Evolutionary conservation across 2,329 filamentous ascomycete species (phyloP).

Genomic region (Grosmannia penicillata): DNA sequence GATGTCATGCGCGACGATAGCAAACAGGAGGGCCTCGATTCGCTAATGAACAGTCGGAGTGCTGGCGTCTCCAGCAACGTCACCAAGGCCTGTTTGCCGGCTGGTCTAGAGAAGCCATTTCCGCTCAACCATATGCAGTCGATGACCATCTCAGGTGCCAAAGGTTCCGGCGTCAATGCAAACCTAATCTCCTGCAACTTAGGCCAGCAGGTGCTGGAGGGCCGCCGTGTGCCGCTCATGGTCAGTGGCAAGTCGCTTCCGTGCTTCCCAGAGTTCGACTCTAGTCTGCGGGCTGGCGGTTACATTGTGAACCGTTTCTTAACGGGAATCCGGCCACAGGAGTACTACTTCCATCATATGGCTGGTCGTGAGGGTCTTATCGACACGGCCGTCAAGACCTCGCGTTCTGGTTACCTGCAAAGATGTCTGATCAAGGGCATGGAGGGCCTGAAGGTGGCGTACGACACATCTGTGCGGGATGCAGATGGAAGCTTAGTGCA

Average conservation of each 20-base stretch:
- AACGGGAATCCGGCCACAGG: constrained; percentile 90
- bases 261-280: constrained; percentile 87
- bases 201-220: constrained; percentile 91
- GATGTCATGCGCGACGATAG: constrained; percentile 80
- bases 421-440: constrained; percentile 97
- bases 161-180: constrained; percentile 84
- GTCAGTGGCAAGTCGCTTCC: constrained; percentile 93
- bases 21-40: constrained; percentile 84
- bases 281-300: constrained; percentile 74
- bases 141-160: constrained; percentile 95
- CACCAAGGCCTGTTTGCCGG: constrained; percentile 65
- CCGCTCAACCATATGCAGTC: constrained; percentile 97
- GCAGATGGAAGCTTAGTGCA: constrained; percentile 87
- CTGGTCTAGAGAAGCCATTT: constrained; percentile 77
- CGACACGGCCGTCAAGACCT: constrained; percentile 97
- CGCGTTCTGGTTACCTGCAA: constrained; percentile 89
- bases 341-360: constrained; percentile 99
- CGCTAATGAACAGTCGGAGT: constrained; percentile 62
- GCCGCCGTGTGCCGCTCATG: constrained; percentile 89
- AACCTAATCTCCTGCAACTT: constrained; percentile 97
- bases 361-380: constrained; percentile 95
- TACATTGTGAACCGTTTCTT: constrained; percentile 95
- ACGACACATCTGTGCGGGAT: constrained; percentile 88
- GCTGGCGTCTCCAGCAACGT: constrained; percentile 61
- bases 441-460: constrained; percentile 84